A percentile compares a stretch with the other conserved stretches of the same genome.
Evolutionary conservation across 768 basidiomycete genomes (phyloP).

Genomic region (Exidia glandulosa): DNA sequence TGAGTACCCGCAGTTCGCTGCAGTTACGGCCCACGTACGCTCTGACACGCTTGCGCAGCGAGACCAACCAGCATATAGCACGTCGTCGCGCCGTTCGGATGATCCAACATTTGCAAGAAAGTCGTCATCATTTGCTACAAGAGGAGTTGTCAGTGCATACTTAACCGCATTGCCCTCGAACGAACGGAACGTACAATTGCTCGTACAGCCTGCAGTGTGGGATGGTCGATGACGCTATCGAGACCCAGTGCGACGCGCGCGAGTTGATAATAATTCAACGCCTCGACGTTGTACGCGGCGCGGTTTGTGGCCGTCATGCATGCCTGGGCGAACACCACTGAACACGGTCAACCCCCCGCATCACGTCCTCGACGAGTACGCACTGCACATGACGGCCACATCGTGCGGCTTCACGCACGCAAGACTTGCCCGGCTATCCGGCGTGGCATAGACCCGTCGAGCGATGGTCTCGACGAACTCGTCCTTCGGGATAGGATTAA

Average conservation of each 20-base stretch:
- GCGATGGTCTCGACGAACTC: constrained; percentile 29
- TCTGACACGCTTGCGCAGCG: not conserved
- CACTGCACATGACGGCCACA: constrained; percentile 46
- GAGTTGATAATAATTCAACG: not conserved
- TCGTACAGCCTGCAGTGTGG: not conserved
- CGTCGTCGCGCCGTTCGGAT: not conserved
- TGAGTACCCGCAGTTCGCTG: not conserved
- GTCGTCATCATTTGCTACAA: not conserved
- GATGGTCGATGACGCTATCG: not conserved
- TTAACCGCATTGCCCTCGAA: not conserved
- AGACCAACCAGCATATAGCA: not conserved
- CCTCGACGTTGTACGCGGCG: not conserved
- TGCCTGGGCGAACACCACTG: constrained; percentile 25
- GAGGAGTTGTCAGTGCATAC: not conserved
- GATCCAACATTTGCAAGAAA: not conserved
- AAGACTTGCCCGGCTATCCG: not conserved
- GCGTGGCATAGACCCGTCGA: constrained; percentile 20
- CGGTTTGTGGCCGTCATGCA: not conserved
- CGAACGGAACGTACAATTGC: not conserved
- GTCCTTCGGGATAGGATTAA: not conserved
- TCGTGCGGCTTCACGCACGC: constrained; percentile 8
- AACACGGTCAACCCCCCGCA: constrained; percentile 22
- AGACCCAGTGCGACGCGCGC: not conserved
- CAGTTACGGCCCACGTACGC: not conserved
- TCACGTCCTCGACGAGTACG: not conserved